These are phyloP conservation scores for Apiospora rasikravindrae DNA, from an alignment of 2,329 filamentous ascomycete species.

Conservation along the genomic window DNA sequence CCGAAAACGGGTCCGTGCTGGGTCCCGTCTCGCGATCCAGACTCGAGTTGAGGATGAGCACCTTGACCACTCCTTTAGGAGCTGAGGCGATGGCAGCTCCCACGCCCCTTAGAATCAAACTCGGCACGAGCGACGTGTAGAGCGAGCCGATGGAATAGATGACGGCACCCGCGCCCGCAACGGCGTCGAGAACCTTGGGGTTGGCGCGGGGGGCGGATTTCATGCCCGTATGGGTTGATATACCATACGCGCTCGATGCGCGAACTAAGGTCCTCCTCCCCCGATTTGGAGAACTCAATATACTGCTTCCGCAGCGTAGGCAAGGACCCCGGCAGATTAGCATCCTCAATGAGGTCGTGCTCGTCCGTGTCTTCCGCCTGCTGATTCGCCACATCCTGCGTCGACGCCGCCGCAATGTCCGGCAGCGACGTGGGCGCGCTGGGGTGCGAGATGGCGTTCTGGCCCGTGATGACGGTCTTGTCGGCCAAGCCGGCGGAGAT, in stretches of 20 bases:
- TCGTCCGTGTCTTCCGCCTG: constrained; percentile 56
- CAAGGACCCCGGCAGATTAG: constrained; percentile 80
- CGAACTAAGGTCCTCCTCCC: constrained; percentile 75
- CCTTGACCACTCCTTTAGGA: constrained; percentile 58
- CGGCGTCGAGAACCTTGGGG: constrained; percentile 73
- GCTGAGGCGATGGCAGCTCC: constrained; percentile 63
- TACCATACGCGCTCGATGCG: constrained; percentile 90
- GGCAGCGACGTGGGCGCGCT: constrained; percentile 65
- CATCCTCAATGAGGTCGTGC: constrained; percentile 76
- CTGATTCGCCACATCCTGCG: constrained; percentile 22
- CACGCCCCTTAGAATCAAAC: constrained; percentile 77
- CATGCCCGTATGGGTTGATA: constrained; percentile 98
- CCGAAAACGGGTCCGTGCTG: constrained; percentile 66
- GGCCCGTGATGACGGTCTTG: constrained; percentile 81
- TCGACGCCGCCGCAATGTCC: constrained; percentile 29
- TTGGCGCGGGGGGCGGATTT: constrained; percentile 85
- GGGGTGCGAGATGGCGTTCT: constrained; percentile 91
- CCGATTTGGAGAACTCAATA: constrained; percentile 79
- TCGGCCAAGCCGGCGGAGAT: constrained; percentile 83
- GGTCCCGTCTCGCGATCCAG: constrained; percentile 89
- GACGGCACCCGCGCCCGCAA: constrained; percentile 69
- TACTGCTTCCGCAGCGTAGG: constrained; percentile 81
- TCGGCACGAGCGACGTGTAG: constrained; percentile 88
- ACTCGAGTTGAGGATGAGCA: constrained; percentile 83
- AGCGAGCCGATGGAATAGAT: constrained; percentile 94